phyloP scores from a whole-genome alignment of 768 basidiomycete genomes.

The Suillus alpinus region DNA sequence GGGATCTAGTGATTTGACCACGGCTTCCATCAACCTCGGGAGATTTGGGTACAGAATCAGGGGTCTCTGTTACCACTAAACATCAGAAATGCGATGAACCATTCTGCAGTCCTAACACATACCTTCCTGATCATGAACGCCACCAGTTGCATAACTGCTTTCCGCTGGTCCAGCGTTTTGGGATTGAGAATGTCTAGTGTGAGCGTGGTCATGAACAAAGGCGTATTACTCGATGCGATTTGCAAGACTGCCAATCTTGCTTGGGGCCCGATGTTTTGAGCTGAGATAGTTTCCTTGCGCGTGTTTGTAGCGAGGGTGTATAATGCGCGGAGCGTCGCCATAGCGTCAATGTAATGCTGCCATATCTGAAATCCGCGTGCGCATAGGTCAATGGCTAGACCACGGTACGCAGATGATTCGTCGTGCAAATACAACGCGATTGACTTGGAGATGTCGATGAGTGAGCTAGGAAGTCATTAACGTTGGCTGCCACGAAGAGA shows the following conservation, averaged over 20 bases:
- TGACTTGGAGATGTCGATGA: constrained; percentile 84
- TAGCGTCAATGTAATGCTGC: constrained; percentile 91
- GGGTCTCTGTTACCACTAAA: constrained; percentile 56
- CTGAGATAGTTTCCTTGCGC: constrained; percentile 64
- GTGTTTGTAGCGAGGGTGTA: constrained; percentile 75
- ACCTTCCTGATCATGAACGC: constrained; percentile 93
- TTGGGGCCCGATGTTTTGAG: constrained; percentile 70
- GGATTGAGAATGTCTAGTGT: constrained; percentile 86
- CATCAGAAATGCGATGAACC: background rate
- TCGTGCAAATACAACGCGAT: constrained; percentile 76
- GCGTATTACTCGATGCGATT: constrained; percentile 80
- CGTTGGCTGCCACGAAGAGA: background rate
- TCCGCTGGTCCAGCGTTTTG: constrained; percentile 70
- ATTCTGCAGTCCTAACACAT: constrained; percentile 2
- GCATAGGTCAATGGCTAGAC: constrained; percentile 85
- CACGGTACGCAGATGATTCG: constrained; percentile 59
- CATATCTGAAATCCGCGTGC: constrained; percentile 90
- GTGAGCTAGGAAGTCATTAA: constrained; percentile 44
- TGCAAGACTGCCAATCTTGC: constrained; percentile 82
- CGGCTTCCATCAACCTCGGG: constrained; percentile 86
- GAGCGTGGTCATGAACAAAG: constrained; percentile 91
- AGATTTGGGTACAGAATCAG: constrained; percentile 80
- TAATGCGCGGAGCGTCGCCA: constrained; percentile 81
- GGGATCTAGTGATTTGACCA: constrained; percentile 95
- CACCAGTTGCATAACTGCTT: constrained; percentile 88